Conservation (phyloP, 305 asterid species). For the Fraxinus sp. region DNA sequence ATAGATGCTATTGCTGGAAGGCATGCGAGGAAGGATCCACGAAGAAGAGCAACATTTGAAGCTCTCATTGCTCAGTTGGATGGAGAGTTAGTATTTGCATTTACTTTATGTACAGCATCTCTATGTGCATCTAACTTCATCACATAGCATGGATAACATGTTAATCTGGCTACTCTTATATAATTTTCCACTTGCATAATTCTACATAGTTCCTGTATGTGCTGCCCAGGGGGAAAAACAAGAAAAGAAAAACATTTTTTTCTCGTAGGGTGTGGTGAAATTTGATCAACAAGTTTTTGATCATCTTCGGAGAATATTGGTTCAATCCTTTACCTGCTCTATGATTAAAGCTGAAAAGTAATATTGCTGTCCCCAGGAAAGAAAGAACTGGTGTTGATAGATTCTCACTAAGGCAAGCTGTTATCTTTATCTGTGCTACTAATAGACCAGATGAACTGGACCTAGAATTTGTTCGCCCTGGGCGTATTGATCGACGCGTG, state of each 20-base stretch:
- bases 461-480: constrained; percentile 78
- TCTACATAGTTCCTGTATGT: neutral
- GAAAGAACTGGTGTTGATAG: constrained; percentile 87
- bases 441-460: constrained; percentile 97
- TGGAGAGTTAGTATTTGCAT: constrained; percentile 76
- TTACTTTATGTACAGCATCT: constrained; percentile 3
- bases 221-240: constrained; percentile 1
- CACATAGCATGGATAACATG: constrained; percentile 23
- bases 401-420: constrained; percentile 88
- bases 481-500: constrained; percentile 95
- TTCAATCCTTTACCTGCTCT: constrained; percentile 16
- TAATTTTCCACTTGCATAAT: neutral
- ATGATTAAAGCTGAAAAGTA: constrained; percentile 12
- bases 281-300: neutral
- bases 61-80: constrained; percentile 94
- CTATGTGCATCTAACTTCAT: constrained; percentile 20
- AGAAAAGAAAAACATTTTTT: constrained; percentile 4
- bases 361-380: constrained; percentile 52
- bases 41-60: constrained; percentile 83
- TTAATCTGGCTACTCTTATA: neutral
- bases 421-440: constrained; percentile 95
- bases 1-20: constrained; percentile 99
- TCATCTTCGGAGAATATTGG: neutral
- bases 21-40: constrained; percentile 88
- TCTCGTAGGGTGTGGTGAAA: constrained; percentile 3